Evolutionary conservation across 2,329 filamentous ascomycete genomes (phyloP).

Genomic region (Clarireedia sp.): DNA sequence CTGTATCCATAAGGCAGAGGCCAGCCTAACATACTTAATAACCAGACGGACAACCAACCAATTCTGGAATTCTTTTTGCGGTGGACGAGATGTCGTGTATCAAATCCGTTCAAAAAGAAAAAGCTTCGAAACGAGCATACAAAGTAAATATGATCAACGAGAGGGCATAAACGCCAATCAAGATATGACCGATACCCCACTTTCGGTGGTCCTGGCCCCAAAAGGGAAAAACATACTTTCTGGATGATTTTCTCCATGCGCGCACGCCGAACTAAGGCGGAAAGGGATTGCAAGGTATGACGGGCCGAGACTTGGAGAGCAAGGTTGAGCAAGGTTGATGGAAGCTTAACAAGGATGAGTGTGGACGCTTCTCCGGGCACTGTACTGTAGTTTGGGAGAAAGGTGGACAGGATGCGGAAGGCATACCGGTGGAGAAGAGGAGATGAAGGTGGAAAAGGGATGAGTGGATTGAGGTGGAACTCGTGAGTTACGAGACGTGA

Average conservation of each 20-base stretch:
- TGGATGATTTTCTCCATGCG: constrained; percentile 2
- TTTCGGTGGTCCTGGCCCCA: neutral
- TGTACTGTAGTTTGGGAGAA: neutral
- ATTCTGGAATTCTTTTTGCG: too few species aligned
- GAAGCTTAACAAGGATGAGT: neutral
- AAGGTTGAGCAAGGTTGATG: neutral
- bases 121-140: too few species aligned
- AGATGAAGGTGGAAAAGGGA: too few species aligned
- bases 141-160: neutral
- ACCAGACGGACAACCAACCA: too few species aligned
- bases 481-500: too few species aligned
- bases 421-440: too few species aligned
- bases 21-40: too few species aligned
- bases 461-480: too few species aligned
- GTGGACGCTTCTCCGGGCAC: neutral
- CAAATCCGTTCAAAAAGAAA: neutral
- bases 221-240: neutral
- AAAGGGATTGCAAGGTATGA: constrained; percentile 1
- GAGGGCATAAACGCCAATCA: constrained; percentile 5
- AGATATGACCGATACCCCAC: neutral
- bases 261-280: neutral
- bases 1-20: too few species aligned
- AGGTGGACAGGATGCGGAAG: too few species aligned
- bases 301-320: constrained; percentile 1
- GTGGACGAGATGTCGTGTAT: too few species aligned